Evolutionary conservation across 345 rosid species (phyloP), one percentile per base, ranked within the genome.

Genomic region (Laguncularia racemosa): DNA sequence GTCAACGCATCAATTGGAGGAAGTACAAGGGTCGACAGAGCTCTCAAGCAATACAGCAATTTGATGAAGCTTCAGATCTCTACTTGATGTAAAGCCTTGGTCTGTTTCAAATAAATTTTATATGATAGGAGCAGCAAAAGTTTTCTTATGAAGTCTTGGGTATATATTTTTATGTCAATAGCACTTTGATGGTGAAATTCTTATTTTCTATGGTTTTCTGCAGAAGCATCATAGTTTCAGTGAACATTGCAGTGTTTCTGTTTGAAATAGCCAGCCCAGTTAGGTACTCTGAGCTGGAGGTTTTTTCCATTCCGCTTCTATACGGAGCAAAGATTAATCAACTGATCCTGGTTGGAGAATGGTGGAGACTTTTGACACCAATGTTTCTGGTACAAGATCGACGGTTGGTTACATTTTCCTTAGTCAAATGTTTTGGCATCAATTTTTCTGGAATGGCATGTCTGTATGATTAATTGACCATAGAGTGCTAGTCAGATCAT

Each of bases 301-400:
- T 88, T 28, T 78, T 82, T 55, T 76, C 98, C 4, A 70, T 91
- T 12, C 98, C 96, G 2, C 59, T 82, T 8, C 55, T 91, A 26
- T 88, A 88, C 17, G 96, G 98, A 54, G 95, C 96, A 14, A 91
- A 91, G 83, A 83, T 88, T 66, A 91, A 91, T 21, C 80, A 82
- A 72, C 71, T 88, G 70, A 86, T 91, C 77, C 62, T 91, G 26
- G 73, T 76, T 46, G 96, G 98, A 56, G 96, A 91, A 68, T 91
- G 98, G 98, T 91, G 98, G 98, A 82, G 96, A 75, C 92, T 91
- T 2, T 67, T 91, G 72, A 91, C 96, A 14, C 96, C 98, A 23
- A 91, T 88, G 92, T 91, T 91, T 91, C 98, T 88, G 96, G 98
- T 91, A 91, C 98, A 88, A 73, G 89, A 84, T 77, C 81, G 71